Base-by-base conservation (phyloP, 176 grass and related monocot genomes). In the Eragrostis curvula region DNA sequence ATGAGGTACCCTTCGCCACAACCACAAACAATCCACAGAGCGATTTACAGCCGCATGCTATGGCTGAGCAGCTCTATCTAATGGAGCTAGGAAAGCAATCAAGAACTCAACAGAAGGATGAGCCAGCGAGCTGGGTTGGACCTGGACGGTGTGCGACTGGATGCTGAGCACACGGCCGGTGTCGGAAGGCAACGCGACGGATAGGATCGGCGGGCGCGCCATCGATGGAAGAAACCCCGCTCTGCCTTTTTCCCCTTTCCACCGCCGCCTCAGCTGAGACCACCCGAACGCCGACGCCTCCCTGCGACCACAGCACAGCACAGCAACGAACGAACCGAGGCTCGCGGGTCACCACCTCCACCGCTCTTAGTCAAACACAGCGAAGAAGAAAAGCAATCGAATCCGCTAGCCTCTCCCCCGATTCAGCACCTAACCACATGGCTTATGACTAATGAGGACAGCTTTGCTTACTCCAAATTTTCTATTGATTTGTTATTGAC, bases 61-160 rank as follows among this genome's bases (percentile, higher is more conserved):
- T n/a, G n/a, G n/a, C n/a, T n/a, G n/a, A n/a, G n/a, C n/a, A n/a
- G n/a, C n/a, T n/a, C n/a, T n/a, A n/a, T n/a, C n/a, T n/a, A n/a
- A n/a, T n/a, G n/a, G n/a, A n/a, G n/a, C n/a, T n/a, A n/a, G n/a
- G n/a, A n/a, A 29, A n/a, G n/a, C 56, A 72, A 29, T 32, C 66
- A 64, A 36, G 57, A 32, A 12, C 10, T 0, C 42, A 7, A 18
- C 40, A 48, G 17, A 41, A 43, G 29, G 29, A 49, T 49, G 16
- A 28, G n/a, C 12, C 36, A 24, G 8, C n/a, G 45, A 18, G 41
- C 74, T 21, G n/a, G 25, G 48, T 3, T 12, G 21, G 7, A 98
- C 96, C 88, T 98, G 93, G 69, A 98, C 93, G 64, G 93, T 98
- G 82, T 98, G 96, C 53, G 96, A 98, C 88, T 95, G 96, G 90